Evolutionary conservation across 768 basidiomycete genomes (phyloP).

Genomic region (Cystofilobasidium capitatum): DNA sequence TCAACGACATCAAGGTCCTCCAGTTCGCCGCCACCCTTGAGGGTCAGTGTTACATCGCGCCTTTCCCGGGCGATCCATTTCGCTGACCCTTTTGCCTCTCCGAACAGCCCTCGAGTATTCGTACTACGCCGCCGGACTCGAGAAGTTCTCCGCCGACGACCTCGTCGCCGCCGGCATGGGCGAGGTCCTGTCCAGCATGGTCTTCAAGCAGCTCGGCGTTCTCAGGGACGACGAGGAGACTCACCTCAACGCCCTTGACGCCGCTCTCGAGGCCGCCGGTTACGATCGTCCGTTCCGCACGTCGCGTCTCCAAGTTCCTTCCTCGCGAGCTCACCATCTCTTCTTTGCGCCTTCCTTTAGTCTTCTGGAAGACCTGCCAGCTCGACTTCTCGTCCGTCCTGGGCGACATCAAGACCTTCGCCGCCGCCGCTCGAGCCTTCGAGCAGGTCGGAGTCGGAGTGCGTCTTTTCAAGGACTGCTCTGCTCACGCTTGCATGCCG

Average conservation of each 20-base stretch:
- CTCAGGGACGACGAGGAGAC: background rate
- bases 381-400: background rate
- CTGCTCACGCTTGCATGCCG: background rate
- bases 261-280: background rate
- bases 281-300: background rate
- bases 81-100: background rate
- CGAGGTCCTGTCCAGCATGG: background rate
- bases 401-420: slow-evolving; percentile 46
- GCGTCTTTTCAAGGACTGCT: slow-evolving; percentile 39
- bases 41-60: background rate
- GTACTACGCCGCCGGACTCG: background rate
- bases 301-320: background rate
- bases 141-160: background rate
- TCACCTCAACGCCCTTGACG: background rate
- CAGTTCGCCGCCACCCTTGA: background rate
- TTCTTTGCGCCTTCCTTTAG: background rate
- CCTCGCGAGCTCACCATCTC: background rate
- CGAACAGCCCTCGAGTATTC: background rate
- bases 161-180: background rate
- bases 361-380: slow-evolving; percentile 5
- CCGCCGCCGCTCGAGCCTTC: slow-evolving; percentile 59
- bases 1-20: background rate
- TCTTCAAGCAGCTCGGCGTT: background rate
- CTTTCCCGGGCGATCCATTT: background rate
- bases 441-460: slow-evolving; percentile 64